phyloP scores from a whole-genome alignment of 257 asterid genomes.

The Datura wrightii region DNA sequence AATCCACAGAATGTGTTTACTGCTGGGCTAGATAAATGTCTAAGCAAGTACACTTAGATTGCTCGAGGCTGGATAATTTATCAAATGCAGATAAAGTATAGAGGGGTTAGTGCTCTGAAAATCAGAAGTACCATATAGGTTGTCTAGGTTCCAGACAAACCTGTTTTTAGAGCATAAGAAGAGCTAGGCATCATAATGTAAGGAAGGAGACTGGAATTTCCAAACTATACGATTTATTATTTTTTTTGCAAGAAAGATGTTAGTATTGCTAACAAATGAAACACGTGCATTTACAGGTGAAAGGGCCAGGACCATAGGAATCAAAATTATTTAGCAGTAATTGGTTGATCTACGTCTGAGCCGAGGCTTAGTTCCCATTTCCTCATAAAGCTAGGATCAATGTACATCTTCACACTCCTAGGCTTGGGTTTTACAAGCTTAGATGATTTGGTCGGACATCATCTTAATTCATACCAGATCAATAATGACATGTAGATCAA shows the following conservation, averaged over 20 bases:
- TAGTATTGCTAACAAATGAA: not conserved
- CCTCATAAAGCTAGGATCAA: not conserved
- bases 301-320: not conserved
- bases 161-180: not conserved
- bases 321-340: not conserved
- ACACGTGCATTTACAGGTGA: conserved; percentile 15
- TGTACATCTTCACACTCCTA: not conserved
- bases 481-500: not conserved
- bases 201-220: not conserved
- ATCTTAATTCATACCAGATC: not conserved
- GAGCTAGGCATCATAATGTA: not conserved
- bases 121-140: not conserved
- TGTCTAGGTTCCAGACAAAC: not conserved
- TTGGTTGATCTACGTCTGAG: not conserved
- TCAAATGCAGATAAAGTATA: not conserved
- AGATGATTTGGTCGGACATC: conserved; percentile 8
- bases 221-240: not conserved
- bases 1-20: not conserved
- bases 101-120: not conserved
- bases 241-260: not conserved
- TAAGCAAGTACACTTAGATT: not conserved
- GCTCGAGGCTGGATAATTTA: not conserved
- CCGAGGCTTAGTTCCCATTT: not conserved
- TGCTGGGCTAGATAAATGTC: not conserved
- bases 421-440: not conserved